Evolutionary conservation across 768 basidiomycete species (phyloP), one percentile per base, ranked within the genome.

Genomic region (Exsudoporus frostii): DNA sequence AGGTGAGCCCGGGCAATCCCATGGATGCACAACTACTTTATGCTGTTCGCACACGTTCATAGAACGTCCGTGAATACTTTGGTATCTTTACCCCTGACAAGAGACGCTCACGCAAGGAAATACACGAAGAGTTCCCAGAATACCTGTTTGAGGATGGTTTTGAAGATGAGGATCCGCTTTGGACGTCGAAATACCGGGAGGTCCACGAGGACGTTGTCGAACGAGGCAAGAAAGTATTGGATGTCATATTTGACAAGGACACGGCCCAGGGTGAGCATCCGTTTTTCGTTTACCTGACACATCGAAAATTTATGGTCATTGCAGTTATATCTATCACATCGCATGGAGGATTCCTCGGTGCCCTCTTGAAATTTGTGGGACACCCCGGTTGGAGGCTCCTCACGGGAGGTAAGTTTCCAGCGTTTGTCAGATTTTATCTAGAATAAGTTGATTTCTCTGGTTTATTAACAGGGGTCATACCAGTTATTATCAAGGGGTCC

Each of bases 41-140:
- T 48, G 44, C 4, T 15, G n/a, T 25, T 20, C n/a, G 32, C 20
- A 20, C 25, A 15, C 29, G 11, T 19, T 29, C 41, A 20, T 17
- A 88, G 86, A 76, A 85, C 54, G 76, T 81, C 41, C 79, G 85
- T 37, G 87, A 88, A 67, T 74, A 25, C 8, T 1, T 76, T 48
- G 86, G 86, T 0, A 72, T 78, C 5, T 85, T 85, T 59, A 86
- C 85, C 1, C 88, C 84, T 58, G 87, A 89, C 65, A 76, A 77
- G 52, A 77, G 85, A 17, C 71, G 71, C 15, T 70, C 77, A 0
- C 69, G 70, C 20, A 70, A 76, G 0, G 72, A 77, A 48, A 82
- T 19, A n/a, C 33, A 44, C 27, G n/a, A 20, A 13, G 32, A 33
- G 9, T 88, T 56, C 56, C 79, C 81, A 0, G 58, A 64, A 7